These are phyloP conservation scores for Gossypium thurberi DNA, from an alignment of 345 rosid genomes.

Conservation along the genomic window DNA sequence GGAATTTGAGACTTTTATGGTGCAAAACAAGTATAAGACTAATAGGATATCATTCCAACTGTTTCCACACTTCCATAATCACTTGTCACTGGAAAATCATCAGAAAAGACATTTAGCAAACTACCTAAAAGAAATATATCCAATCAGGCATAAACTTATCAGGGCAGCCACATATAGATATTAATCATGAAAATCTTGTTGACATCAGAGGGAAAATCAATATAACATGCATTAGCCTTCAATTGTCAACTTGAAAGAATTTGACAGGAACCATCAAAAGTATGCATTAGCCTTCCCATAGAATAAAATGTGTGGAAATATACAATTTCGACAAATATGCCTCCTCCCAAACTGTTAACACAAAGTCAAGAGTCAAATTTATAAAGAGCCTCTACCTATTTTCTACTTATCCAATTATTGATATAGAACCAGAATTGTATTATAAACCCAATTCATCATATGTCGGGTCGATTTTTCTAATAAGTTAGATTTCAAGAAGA, in stretches of 20 bases:
- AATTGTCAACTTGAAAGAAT: not conserved
- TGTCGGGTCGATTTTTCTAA: not conserved
- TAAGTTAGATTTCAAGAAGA: not conserved
- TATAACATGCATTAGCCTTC: not conserved
- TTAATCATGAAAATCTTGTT: not conserved
- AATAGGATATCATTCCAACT: not conserved
- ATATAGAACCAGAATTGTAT: not conserved
- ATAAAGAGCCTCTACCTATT: not conserved
- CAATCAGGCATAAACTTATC: not conserved
- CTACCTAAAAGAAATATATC: not conserved
- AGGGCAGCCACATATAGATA: not conserved
- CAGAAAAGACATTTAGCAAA: not conserved
- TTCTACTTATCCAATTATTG: not conserved
- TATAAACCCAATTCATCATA: not conserved
- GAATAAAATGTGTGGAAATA: not conserved
- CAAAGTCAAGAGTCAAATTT: not conserved
- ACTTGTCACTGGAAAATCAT: not conserved
- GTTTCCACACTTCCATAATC: not conserved
- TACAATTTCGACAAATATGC: not conserved
- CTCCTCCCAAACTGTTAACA: not conserved
- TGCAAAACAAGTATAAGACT: not conserved
- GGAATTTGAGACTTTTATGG: not conserved
- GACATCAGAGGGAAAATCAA: not conserved
- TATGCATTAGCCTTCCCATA: not conserved
- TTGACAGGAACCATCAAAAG: not conserved